Evolutionary conservation across 1,284 basidiomycete species (phyloP), one percentile per base, ranked within the genome.

Genomic region (Flammula alnicola): DNA sequence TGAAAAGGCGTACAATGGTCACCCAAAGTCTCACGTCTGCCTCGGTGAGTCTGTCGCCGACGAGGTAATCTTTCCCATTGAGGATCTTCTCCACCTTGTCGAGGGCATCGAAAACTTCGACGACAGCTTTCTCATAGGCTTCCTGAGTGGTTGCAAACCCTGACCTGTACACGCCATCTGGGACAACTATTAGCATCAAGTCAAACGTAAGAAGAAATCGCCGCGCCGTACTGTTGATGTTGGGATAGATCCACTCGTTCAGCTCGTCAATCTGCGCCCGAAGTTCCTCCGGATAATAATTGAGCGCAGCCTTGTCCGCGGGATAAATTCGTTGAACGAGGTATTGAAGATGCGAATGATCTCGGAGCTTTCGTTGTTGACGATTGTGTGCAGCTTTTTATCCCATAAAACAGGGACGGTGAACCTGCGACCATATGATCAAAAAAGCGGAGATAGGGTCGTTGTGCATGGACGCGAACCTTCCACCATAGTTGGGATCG

Each of bases 401-500:
- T 98, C 97, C 93, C 94, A 99, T 1, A 98, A 75, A 40, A 95
- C 74, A n/a, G 96, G 95, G 2, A 95, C 93, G 3, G 93, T 93
- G 75, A 91, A 94, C 43, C 87, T 85, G 47, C 5, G 30, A 9
- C 29, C 27, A 22, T 14, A 25, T 29, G 7, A 32, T 31, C 17
- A 44, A 9, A 8, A 44, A 38, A 20, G 29, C 30, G 25, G 50
- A 36, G 12, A 26, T n/a, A 35, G 29, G 16, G n/a, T 26, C 3
- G 14, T 10, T 9, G 2, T 7, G 36, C 57, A 69, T 16, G 55
- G 10, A 26, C 2, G 44, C 52, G 11, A 36, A 84, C 80, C 88
- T 79, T 45, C 87, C 87, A 8, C 61, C 56, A 58, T 91, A 95
- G 43, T 83, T 64, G 1, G 87, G 85, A 54, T 93, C 75, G 0